Base-by-base conservation (phyloP, 2,329 filamentous ascomycete species). In the Phyllosticta paracitricarpa region DNA sequence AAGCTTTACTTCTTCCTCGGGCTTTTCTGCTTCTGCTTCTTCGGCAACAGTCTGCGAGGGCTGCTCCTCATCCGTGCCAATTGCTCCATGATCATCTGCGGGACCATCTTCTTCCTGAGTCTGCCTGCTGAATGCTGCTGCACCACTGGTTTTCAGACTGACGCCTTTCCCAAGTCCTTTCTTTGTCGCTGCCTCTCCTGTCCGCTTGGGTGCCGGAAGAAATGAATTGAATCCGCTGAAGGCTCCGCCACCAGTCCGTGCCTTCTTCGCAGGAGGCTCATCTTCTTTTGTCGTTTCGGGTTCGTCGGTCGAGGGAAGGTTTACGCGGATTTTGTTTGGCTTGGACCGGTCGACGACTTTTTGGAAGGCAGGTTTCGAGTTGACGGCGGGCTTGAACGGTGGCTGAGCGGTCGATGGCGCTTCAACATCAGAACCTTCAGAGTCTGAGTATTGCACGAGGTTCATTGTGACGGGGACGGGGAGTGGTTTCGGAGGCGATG, bases 201-300 rank as follows among this genome's bases (percentile, higher is more conserved):
- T 67, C 63, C 80, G 79, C 70, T 96, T 97, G 3, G 93, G 92
- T 26, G 92, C 81, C 2, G 93, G 93, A 22, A 97, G 81, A 66
- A 96, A 85, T 1, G 91, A 86, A 71, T 93, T 94, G 78, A 97
- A 94, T 2, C 87, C 89, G 58, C 88, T 82, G 68, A 96, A 92
- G 4, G 82, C 81, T 28, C 86, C 84, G 3, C 82, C 82, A 7
- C 79, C 81, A 1, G 83, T 83, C 57, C 85, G 85, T 19, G 83
- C 80, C 63, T 87, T 86, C 71, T 96, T 96, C 1, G 87, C 80
- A 0, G 89, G 87, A 0, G 87, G 87, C 26, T 73, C 78, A 63
- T 78, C 73, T 52, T 22, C 14, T 8, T 52, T 25, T 9, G 26
- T 9, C 6, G 51, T 17, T 9, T 54, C 33, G 79, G n/a, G 12